Conservation (phyloP, 129 eudicot species). For the Gnaphalium uliginosum region DNA sequence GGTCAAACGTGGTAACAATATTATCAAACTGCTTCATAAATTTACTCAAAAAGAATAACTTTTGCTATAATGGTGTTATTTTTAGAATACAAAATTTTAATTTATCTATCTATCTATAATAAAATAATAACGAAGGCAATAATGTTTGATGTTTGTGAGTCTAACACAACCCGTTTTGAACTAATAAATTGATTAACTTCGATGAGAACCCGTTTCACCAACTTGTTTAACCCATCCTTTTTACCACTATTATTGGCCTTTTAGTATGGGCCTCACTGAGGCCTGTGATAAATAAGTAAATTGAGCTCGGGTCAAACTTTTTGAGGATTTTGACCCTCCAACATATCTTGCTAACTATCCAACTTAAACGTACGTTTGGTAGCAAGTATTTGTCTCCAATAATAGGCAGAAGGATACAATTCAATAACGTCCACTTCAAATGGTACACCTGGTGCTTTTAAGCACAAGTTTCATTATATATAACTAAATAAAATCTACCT, state of each 20-base stretch:
- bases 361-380: neutral
- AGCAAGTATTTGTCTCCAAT: neutral
- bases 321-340: neutral
- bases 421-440: conserved; percentile 31
- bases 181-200: no score
- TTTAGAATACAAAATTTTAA: no score
- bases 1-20: no score
- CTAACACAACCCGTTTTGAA: no score
- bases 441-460: conserved; percentile 33
- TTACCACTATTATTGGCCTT: neutral
- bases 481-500: neutral
- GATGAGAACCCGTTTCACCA: no score
- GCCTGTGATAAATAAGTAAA: neutral
- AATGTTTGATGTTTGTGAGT: no score
- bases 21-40: no score
- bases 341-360: neutral
- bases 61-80: no score
- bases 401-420: conserved; percentile 16
- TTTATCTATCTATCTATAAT: no score
- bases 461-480: neutral
- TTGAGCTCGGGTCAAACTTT: neutral
- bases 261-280: neutral
- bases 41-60: no score
- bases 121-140: no score
- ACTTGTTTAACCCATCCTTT: no score